Evolutionary conservation across 1,139 yeast genomes (phyloP), one percentile per base, ranked within the genome.

Genomic region (Taphrina pruni): DNA sequence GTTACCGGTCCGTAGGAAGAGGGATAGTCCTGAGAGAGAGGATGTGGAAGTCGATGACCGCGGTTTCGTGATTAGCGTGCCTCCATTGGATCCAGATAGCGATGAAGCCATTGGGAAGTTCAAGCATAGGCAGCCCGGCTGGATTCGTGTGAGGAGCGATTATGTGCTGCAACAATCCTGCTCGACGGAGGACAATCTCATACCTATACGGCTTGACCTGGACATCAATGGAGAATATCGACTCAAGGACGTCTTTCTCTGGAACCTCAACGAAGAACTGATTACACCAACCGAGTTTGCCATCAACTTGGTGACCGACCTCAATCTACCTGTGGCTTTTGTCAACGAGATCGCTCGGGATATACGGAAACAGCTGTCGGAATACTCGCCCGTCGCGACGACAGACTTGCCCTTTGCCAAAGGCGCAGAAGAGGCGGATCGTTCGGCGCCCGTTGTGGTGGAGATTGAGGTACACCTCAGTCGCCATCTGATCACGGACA

Each of bases 221-320:
- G 88, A 88, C 70, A 84, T 85, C 46, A 85, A 86, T 35, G 75
- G 86, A 14, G 71, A 72, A 36, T 79, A 74, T 71, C 75, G 89
- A 70, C 82, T 93, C 38, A 87, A 86, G 26, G 99, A 94, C 76
- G 87, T 87, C 72, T 87, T 95, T 75, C 84, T 93, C 84, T 94
- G 99, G 99, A 92, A 94, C 76, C 76, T 90, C 60, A 87, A 88
- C 75, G 98, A 67, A 38, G 70, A 66, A 3, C 81, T 88, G 41
- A 82, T 93, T 35, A 88, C 96, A 0, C 97, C 98, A 0, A 90
- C 88, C 71, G 87, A 87, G 72, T 93, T 93, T 80, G 94, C 97
- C 0, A 81, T 85, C 38, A 85, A 91, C 41, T 84, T 93, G 72
- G 88, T 96, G 75, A 85, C 85, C 68, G 99, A 94, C 74, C 81